Evolutionary conservation across 108 stramenopile species (phyloP), one percentile per base, ranked within the genome.

Genomic region (Heterococcus sp.): DNA sequence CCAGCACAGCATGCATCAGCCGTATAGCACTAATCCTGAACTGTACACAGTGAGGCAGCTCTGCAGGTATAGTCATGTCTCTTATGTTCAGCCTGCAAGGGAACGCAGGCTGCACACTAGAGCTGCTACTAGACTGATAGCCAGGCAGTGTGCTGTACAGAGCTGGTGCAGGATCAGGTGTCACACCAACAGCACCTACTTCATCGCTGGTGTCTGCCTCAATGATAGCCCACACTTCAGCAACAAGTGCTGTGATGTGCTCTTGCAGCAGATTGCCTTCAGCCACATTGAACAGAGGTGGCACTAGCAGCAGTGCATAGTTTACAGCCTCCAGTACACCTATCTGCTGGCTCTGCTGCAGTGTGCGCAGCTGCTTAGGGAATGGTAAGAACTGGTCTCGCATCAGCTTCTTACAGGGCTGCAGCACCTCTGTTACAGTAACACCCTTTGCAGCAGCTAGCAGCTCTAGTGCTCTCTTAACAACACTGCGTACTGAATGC

Each of bases 321-420:
- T 72, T 74, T 35, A 82, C 30, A n/a, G 73, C 80, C 67, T 82
- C 80, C 28, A 82, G 80, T 73, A 82, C 72, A 36, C 80, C 80
- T 40, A 82, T 72, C 80, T 82, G 80, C 66, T 71, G 70, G 31
- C 73, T 46, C 71, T 65, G 36, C 67, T 68, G 78, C 69, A 79
- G 64, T 32, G 71, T 70, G 40, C 78, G 1, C 26, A 80, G 58
- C 58, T 80, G 71, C 78, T 80, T 80, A 1, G 78, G 72, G 64
- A 69, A 58, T 58, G 46, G 46, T 21, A 58, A 69, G 11, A 80
- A 66, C 36, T 80, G 78, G 1, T 36, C 71, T 38, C 72, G 71
- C 31, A 80, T 38, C 3, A 37, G 37, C 3, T 65, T 65, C 28
- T 69, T 38, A 65, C 68, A 68, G 31, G 78, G 78, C 1, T 32